These are phyloP conservation scores for Pistacia integerrima DNA, from an alignment of 345 rosid genomes.

Conservation along the genomic window DNA sequence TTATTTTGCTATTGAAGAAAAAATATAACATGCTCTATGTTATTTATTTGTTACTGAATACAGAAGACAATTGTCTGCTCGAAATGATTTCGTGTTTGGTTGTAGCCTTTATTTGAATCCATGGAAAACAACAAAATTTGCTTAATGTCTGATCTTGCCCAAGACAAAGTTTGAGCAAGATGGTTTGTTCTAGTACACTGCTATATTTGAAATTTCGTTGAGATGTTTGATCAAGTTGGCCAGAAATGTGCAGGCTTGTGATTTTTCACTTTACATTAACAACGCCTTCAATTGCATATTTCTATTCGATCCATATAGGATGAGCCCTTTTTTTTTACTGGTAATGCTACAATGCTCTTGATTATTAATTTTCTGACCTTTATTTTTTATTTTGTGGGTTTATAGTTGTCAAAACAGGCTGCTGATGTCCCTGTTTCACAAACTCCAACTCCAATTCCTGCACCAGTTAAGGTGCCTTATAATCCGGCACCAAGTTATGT, in stretches of 20 bases:
- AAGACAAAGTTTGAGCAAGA: no score
- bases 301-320: background rate
- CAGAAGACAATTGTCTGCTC: no score
- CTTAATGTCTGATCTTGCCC: no score
- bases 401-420: slow-evolving; percentile 41
- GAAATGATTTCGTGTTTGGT: no score
- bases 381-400: slow-evolving; percentile 4
- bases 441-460: slow-evolving; percentile 41
- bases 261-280: background rate
- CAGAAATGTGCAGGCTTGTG: background rate
- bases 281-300: background rate
- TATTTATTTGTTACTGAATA: background rate
- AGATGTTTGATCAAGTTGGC: background rate
- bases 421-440: slow-evolving; percentile 30
- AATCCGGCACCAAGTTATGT: slow-evolving; percentile 42
- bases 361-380: background rate
- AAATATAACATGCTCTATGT: no score
- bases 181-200: background rate
- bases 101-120: no score
- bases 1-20: no score
- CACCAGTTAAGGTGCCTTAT: slow-evolving; percentile 44
- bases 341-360: background rate
- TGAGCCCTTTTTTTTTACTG: background rate
- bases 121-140: no score
- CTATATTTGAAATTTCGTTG: background rate